Percentiles rank a stretch among this genome's conserved stretches.
Conservation (phyloP, 2,329 filamentous ascomycete genomes). For the Epichloe sp. region DNA sequence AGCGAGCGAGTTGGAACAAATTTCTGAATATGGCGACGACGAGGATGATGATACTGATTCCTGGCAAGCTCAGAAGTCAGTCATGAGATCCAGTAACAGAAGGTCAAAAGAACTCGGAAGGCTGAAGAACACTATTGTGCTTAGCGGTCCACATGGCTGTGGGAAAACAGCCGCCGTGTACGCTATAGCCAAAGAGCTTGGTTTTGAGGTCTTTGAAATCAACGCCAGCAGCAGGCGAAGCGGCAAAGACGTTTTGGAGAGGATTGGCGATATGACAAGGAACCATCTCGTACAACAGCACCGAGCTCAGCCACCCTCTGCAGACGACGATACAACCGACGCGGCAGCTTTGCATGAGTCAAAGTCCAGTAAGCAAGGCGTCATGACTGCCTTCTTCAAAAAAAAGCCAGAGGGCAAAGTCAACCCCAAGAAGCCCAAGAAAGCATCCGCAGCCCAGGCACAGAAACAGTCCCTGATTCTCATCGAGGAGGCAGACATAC, state of each 20-base stretch:
- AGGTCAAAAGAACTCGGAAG: slow-evolving; percentile 31
- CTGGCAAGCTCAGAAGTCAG: slow-evolving; percentile 35
- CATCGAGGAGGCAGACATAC: slow-evolving; percentile 82
- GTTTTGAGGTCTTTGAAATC: slow-evolving; percentile 91
- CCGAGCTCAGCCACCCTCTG: slow-evolving; percentile 19
- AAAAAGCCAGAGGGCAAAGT: slow-evolving; percentile 26
- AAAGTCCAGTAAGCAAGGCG: slow-evolving; percentile 60
- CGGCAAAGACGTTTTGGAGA: slow-evolving; percentile 82
- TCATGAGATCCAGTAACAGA: slow-evolving; percentile 33
- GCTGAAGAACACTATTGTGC: slow-evolving; percentile 63
- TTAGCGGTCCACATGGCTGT: slow-evolving; percentile 80
- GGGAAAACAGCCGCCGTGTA: slow-evolving; percentile 91
- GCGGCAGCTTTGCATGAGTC: slow-evolving; percentile 34
- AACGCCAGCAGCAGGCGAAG: slow-evolving; percentile 72
- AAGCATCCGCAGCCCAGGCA: slow-evolving; percentile 22
- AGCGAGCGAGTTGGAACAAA: slow-evolving; percentile 51
- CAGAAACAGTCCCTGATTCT: slow-evolving; percentile 94
- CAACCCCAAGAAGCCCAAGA: slow-evolving; percentile 17
- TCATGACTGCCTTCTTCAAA: slow-evolving; percentile 72
- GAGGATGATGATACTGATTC: slow-evolving; percentile 33
- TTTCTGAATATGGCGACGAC: slow-evolving; percentile 48
- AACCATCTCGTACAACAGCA: slow-evolving; percentile 70
- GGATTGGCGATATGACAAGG: slow-evolving; percentile 89
- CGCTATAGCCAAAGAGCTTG: slow-evolving; percentile 81
- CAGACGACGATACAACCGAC: slow-evolving; percentile 12